A percentile compares a stretch with the other conserved stretches of the same genome.
Conservation (phyloP, 495 filamentous ascomycete species). For the Evansstolkia leycettana region DNA sequence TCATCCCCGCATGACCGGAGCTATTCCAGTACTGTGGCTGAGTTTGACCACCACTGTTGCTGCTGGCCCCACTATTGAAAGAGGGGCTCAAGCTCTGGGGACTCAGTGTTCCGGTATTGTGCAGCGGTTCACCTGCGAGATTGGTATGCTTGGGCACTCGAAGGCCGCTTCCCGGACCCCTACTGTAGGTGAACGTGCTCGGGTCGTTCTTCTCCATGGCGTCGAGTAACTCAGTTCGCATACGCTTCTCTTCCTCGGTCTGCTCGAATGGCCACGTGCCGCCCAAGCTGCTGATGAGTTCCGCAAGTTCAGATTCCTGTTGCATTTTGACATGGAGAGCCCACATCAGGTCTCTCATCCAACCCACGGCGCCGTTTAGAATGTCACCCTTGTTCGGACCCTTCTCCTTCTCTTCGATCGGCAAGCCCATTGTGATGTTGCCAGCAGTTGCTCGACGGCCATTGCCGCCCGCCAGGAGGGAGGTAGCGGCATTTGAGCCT, state of each 20-base stretch:
- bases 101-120: constrained; percentile 34
- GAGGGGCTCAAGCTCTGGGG: constrained; percentile 62
- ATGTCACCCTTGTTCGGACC: constrained; percentile 99
- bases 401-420: constrained; percentile 94
- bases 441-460: constrained; percentile 73
- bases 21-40: constrained; percentile 60
- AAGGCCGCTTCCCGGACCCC: constrained; percentile 71
- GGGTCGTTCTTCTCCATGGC: constrained; percentile 68
- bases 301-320: constrained; percentile 73
- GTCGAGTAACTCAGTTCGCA: constrained; percentile 83
- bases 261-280: constrained; percentile 68
- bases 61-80: constrained; percentile 45
- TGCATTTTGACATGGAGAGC: constrained; percentile 73
- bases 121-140: constrained; percentile 64
- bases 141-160: constrained; percentile 91
- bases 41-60: constrained; percentile 37
- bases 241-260: constrained; percentile 85
- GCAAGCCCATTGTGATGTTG: constrained; percentile 80
- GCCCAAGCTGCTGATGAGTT: constrained; percentile 57
- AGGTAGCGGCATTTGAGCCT: constrained; percentile 65
- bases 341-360: constrained; percentile 98
- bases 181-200: constrained; percentile 64
- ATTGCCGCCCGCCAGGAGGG: constrained; percentile 70
- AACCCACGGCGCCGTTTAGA: constrained; percentile 89
- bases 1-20: constrained; percentile 51